These are phyloP conservation scores for Tuber umbilicatum DNA, from an alignment of 495 filamentous ascomycete species.

Conservation along the genomic window DNA sequence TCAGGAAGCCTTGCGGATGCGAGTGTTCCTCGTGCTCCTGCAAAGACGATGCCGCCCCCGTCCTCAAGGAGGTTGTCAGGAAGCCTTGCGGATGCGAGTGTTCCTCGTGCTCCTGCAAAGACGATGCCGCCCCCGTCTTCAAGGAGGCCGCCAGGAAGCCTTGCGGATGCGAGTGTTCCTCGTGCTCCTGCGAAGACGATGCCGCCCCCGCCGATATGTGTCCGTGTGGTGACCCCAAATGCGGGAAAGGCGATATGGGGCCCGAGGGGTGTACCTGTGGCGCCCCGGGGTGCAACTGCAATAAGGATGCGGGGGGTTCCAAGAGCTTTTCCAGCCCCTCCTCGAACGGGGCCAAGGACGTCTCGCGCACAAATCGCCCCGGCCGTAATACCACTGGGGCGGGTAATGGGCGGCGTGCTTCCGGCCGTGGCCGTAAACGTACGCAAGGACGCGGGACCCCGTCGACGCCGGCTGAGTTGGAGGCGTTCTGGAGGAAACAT, in stretches of 20 bases:
- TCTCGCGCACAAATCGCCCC: background rate
- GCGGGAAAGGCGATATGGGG: background rate
- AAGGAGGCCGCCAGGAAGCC: slow-evolving; percentile 38
- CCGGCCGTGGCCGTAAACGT: too few species aligned
- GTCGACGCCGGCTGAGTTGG: slow-evolving; percentile 16
- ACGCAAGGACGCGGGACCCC: background rate
- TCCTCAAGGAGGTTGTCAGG: slow-evolving; percentile 33
- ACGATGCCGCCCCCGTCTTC: slow-evolving; percentile 43
- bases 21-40: slow-evolving; percentile 42
- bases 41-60: slow-evolving; percentile 31
- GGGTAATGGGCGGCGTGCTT: background rate
- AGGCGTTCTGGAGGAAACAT: slow-evolving; percentile 32
- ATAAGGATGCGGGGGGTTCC: background rate
- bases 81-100: slow-evolving; percentile 41
- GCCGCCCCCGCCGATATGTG: slow-evolving; percentile 41
- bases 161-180: slow-evolving; percentile 40
- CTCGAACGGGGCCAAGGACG: slow-evolving; percentile 21
- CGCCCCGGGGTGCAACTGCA: slow-evolving; percentile 26
- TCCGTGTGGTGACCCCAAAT: slow-evolving; percentile 33
- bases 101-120: slow-evolving; percentile 38
- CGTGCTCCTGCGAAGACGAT: slow-evolving; percentile 38
- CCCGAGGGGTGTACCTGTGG: slow-evolving; percentile 29
- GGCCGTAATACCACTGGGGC: background rate
- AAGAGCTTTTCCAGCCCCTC: slow-evolving; percentile 19
- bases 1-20: slow-evolving; percentile 34